A percentile compares a stretch with the other conserved stretches of the same genome.
Conservation (phyloP, 768 basidiomycete species). For the Tremella yokohamensis region DNA sequence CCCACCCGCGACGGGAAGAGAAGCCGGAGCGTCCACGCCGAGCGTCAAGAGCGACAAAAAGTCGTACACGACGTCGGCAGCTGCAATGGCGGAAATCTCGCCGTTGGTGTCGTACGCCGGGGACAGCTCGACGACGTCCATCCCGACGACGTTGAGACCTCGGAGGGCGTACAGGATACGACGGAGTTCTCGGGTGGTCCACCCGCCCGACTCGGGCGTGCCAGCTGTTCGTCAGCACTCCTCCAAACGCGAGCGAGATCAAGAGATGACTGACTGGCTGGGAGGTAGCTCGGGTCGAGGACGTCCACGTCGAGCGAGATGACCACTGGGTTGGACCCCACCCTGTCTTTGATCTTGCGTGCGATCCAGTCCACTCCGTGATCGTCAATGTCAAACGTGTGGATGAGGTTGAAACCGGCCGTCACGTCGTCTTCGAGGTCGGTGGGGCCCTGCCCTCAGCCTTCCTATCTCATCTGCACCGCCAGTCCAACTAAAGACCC, state of each 20-base stretch:
- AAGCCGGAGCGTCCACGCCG: slow-evolving; percentile 15
- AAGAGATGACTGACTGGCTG: slow-evolving; percentile 37
- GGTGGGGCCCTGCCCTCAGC: slow-evolving; percentile 56
- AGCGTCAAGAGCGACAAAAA: slow-evolving; percentile 37
- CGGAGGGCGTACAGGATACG: slow-evolving; percentile 40
- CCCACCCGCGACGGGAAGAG: too few species aligned
- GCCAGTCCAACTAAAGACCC: slow-evolving; percentile 25
- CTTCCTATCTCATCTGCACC: background rate
- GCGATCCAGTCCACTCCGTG: slow-evolving; percentile 68
- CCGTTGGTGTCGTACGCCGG: slow-evolving; percentile 47
- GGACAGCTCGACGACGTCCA: slow-evolving; percentile 44
- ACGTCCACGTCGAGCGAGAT: slow-evolving; percentile 53
- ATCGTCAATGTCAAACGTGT: slow-evolving; percentile 79
- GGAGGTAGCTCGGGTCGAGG: slow-evolving; percentile 40
- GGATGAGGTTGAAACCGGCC: slow-evolving; percentile 74
- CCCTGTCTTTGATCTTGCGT: slow-evolving; percentile 64
- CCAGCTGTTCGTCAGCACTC: slow-evolving; percentile 24
- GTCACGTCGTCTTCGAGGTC: slow-evolving; percentile 68
- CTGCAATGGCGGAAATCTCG: slow-evolving; percentile 41
- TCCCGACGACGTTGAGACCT: slow-evolving; percentile 45
- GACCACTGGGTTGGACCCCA: slow-evolving; percentile 73
- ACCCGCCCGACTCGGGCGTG: slow-evolving; percentile 41
- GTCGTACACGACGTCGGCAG: slow-evolving; percentile 41
- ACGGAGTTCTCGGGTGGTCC: slow-evolving; percentile 43
- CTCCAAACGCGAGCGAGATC: background rate